Evolutionary conservation across 1,139 yeast genomes (phyloP).

Genomic region (Saccharomyces hybrid): DNA sequence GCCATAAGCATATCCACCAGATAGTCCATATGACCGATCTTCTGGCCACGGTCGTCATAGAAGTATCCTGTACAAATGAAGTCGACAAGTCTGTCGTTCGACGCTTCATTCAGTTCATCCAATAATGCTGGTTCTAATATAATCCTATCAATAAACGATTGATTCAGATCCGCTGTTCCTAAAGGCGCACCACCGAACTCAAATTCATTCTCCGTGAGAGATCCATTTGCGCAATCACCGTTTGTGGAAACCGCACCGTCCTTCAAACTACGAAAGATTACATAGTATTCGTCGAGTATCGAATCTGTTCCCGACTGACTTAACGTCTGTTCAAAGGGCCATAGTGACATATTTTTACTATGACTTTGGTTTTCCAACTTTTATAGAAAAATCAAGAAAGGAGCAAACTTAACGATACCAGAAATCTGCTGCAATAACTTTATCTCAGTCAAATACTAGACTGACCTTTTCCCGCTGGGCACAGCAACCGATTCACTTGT

Average conservation of each 20-base stretch:
- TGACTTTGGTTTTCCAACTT: neutral
- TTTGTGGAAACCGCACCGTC: neutral
- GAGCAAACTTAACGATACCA: neutral
- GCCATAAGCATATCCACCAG: constrained; percentile 22
- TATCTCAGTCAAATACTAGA: neutral
- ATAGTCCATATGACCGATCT: constrained; percentile 39
- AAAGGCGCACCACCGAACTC: neutral
- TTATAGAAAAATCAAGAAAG: neutral
- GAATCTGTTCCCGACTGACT: constrained; percentile 32
- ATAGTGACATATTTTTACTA: constrained; percentile 35
- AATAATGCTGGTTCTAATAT: constrained; percentile 52
- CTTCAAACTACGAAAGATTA: constrained; percentile 23
- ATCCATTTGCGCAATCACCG: neutral
- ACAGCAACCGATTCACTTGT: neutral
- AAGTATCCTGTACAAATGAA: constrained; percentile 37
- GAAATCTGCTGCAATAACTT: neutral
- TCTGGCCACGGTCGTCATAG: constrained; percentile 17
- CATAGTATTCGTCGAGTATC: constrained; percentile 32
- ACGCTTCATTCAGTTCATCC: constrained; percentile 40
- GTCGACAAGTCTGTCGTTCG: constrained; percentile 44
- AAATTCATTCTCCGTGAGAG: neutral
- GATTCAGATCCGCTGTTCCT: constrained; percentile 35
- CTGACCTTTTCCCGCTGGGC: neutral
- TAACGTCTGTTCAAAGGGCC: constrained; percentile 41
- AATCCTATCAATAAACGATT: constrained; percentile 55